Percentiles rank a stretch among this genome's conserved stretches.
Conservation (phyloP, 441 rosid species). For the Cnidoscolus chayamansa region DNA sequence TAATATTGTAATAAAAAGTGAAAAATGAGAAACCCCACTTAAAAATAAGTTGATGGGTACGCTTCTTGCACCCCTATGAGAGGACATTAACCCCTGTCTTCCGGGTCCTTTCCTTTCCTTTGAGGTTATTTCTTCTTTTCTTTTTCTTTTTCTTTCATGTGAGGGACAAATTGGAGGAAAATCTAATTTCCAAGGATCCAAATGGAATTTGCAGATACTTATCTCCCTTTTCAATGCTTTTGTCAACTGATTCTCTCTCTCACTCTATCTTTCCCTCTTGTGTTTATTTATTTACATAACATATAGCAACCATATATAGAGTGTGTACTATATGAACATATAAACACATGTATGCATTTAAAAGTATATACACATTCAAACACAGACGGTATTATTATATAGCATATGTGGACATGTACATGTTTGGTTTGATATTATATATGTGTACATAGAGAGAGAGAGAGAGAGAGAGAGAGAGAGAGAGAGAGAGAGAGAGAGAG, state of each 20-base stretch:
- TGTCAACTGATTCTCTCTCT: conserved; percentile 11
- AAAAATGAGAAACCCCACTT: neutral
- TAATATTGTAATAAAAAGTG: neutral
- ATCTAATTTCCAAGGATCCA: conserved; percentile 18
- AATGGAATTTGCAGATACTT: conserved; percentile 13
- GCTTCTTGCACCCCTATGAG: conserved; percentile 36
- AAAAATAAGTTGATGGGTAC: conserved; percentile 15
- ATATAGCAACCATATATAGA: too few relatives aligned
- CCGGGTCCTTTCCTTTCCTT: conserved; percentile 25
- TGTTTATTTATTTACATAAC: neutral
- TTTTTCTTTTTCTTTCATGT: neutral
- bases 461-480: neutral
- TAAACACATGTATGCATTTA: too few relatives aligned
- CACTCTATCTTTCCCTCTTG: neutral
- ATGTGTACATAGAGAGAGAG: too few relatives aligned
- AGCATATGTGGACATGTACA: neutral
- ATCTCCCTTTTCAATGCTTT: conserved; percentile 19
- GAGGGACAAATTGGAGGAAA: conserved; percentile 29
- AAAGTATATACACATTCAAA: too few relatives aligned
- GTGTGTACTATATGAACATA: too few relatives aligned
- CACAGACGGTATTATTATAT: neutral
- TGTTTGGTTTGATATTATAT: neutral
- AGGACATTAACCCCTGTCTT: conserved; percentile 46
- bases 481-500: neutral
- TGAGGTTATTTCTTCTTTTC: neutral